These are phyloP conservation scores for Dictyostelium brefeldianum DNA, from an alignment of 78 protist species.

Conservation along the genomic window DNA sequence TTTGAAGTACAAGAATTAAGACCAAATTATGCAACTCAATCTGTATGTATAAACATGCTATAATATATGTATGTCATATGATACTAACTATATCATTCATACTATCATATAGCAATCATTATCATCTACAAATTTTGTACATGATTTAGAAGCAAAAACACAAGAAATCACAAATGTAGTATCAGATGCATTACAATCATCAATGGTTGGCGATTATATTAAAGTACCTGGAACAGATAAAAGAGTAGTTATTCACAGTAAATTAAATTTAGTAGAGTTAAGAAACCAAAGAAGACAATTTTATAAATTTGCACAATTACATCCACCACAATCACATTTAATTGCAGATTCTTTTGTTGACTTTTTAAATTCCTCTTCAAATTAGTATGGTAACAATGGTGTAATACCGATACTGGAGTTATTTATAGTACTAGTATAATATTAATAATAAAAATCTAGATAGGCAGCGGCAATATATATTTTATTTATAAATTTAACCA, in stretches of 20 bases:
- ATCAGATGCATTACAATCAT: conserved; percentile 68
- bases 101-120: conserved; percentile 18
- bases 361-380: conserved; percentile 41
- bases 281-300: conserved; percentile 70
- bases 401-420: background rate
- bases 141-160: conserved; percentile 42
- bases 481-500: too few relatives aligned
- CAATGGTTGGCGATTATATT: conserved; percentile 55
- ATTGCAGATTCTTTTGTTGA: conserved; percentile 71
- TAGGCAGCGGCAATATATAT: too few relatives aligned
- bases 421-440: too few relatives aligned
- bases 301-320: conserved; percentile 69
- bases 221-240: conserved; percentile 70
- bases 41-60: background rate
- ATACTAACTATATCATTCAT: too few relatives aligned
- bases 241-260: conserved; percentile 18
- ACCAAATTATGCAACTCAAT: conserved; percentile 65
- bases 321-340: conserved; percentile 59
- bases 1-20: conserved; percentile 60
- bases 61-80: background rate
- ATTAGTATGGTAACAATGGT: background rate
- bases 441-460: too few relatives aligned
- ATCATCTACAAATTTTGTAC: conserved; percentile 65
- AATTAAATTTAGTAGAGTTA: conserved; percentile 23
- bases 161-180: conserved; percentile 56